Evolutionary conservation across 805 yeast species (phyloP), one percentile per base, ranked within the genome.

Genomic region (Starmerella gropengiesseri): DNA sequence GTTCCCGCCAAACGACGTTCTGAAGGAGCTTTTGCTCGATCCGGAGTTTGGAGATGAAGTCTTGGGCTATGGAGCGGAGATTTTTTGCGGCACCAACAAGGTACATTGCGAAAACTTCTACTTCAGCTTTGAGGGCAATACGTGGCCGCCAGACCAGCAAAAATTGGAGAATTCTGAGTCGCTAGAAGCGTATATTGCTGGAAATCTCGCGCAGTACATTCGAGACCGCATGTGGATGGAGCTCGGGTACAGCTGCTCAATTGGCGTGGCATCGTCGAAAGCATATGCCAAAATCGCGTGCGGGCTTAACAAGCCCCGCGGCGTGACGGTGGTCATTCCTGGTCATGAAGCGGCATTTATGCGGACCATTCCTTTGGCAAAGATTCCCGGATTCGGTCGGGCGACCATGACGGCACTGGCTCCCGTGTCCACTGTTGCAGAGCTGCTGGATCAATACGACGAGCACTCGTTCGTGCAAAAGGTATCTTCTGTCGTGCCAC

Each of bases 221-320:
- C 49, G 49, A 38, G 59, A 57, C 35, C 36, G 49, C 5, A 52
- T 60, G 27, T 29, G 36, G 33, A 33, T 52, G 12, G 60, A 55
- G 22, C 43, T 41, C 12, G 58, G 57, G 3, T 58, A 52, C 37
- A 45, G 53, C 17, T 57, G 61, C 47, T 56, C 61, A 2, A 54
- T 60, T 19, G 64, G 64, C 16, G 56, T 58, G 6, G 62, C 54
- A 3, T 20, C 46, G 2, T 50, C 56, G 22, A 55, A 51, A 25
- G 50, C 53, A 5, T 31, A 53, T 16, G 60, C 63, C 20, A 60
- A 60, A 39, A 55, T 60, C 53, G 56, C 50, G 3, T 50, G 60
- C 16, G 41, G 45, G 7, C n/a, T 33, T n/a, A 53, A 56, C 45
- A 60, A 60, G 32, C 64, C 64, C 1, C 23, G 35, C 6, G 62